These are phyloP conservation scores for Carex scoparia DNA, from an alignment of 176 grass and related monocot species.

Conservation along the genomic window DNA sequence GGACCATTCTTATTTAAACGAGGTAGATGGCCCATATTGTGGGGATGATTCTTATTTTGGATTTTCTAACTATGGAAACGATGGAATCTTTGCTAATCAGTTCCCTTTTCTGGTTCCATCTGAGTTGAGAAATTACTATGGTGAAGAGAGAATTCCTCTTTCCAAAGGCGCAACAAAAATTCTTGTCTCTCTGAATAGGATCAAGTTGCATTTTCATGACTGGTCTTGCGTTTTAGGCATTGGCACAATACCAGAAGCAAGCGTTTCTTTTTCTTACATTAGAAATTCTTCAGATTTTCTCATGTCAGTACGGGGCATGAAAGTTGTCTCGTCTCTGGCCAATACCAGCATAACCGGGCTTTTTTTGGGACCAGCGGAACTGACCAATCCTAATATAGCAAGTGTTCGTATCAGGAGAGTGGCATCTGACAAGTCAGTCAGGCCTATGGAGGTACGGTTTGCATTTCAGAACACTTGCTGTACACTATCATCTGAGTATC, in stretches of 20 bases:
- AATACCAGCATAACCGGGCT: conserved; percentile 45
- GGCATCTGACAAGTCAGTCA: conserved; percentile 22
- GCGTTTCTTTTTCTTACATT: conserved; percentile 39
- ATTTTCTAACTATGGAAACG: conserved; percentile 45
- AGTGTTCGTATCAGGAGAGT: conserved; percentile 65
- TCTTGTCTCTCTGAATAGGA: conserved; percentile 47
- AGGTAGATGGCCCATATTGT: conserved; percentile 17
- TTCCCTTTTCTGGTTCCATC: conserved; percentile 65
- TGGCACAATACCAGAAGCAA: conserved; percentile 51
- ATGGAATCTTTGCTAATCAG: conserved; percentile 44
- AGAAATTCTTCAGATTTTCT: conserved; percentile 66
- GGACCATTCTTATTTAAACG: conserved; percentile 11
- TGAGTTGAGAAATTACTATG: conserved; percentile 24
- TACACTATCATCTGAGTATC: conserved; percentile 64
- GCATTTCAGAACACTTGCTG: conserved; percentile 78
- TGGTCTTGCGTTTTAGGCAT: conserved; percentile 61
- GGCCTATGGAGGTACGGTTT: conserved; percentile 57
- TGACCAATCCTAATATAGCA: conserved; percentile 43
- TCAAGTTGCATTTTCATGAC: conserved; percentile 74
- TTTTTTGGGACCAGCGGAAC: conserved; percentile 59
- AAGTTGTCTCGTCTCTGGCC: conserved; percentile 53
- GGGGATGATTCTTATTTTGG: conserved; percentile 40
- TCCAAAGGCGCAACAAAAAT: conserved; percentile 36
- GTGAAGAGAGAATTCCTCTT: conserved; percentile 8
- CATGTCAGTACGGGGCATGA: conserved; percentile 52